A percentile compares a stretch with the other conserved stretches of the same genome.
phyloP scores from a whole-genome alignment of 345 rosid species.

The Tarenaya hassleriana region DNA sequence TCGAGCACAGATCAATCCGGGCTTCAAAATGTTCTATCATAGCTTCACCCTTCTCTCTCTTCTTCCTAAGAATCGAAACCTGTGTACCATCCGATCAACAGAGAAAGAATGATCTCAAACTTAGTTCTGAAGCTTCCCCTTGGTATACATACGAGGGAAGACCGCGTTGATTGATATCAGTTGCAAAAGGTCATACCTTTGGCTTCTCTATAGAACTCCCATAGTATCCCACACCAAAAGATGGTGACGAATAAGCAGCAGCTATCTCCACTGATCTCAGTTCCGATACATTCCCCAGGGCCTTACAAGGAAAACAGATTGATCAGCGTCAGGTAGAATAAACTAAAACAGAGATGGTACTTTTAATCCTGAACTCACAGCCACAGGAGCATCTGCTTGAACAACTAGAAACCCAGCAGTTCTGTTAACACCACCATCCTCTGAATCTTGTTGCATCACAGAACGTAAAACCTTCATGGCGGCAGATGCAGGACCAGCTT shows the following conservation, averaged over 20 bases:
- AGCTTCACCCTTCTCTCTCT: conserved; percentile 29
- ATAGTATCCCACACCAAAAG: conserved; percentile 88
- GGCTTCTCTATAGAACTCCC: conserved; percentile 79
- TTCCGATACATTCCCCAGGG: conserved; percentile 36
- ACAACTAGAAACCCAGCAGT: conserved; percentile 75
- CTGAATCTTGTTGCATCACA: conserved; percentile 36
- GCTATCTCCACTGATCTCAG: conserved; percentile 85
- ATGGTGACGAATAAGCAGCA: conserved; percentile 70
- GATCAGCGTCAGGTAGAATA: background rate
- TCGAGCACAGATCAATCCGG: conserved; percentile 46
- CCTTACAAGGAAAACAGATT: conserved; percentile 32
- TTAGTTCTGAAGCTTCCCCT: background rate
- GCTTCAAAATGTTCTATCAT: conserved; percentile 80
- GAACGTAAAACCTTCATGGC: conserved; percentile 63
- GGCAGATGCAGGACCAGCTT: conserved; percentile 92
- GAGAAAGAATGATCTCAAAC: conserved; percentile 8
- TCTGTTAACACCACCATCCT: conserved; percentile 36
- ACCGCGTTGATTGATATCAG: too few species aligned
- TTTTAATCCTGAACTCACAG: conserved; percentile 32
- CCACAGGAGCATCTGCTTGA: conserved; percentile 67
- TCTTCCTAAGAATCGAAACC: conserved; percentile 65
- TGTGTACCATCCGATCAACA: conserved; percentile 29
- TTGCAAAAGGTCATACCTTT: conserved; percentile 53
- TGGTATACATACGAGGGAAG: background rate
- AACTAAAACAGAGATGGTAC: background rate